Conservation (phyloP, 192 early-diverging fungal species). For the Podila verticillata region DNA sequence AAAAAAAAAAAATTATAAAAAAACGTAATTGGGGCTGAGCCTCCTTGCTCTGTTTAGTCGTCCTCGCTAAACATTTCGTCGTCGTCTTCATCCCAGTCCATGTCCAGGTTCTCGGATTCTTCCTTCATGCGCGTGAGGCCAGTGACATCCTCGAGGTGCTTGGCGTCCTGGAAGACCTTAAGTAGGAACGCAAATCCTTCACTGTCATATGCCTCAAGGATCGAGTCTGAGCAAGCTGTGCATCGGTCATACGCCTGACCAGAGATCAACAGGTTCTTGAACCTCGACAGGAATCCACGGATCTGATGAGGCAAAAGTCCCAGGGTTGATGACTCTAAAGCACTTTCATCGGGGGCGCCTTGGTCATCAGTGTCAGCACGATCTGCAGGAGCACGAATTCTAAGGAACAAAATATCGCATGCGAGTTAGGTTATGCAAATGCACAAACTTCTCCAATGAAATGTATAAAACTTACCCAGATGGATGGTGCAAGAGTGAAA, state of each 20-base stretch:
- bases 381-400: conserved; percentile 58
- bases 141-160: conserved; percentile 86
- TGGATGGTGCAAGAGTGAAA: conserved; percentile 87
- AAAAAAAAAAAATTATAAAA: too few species aligned
- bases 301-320: conserved; percentile 96
- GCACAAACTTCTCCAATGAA: not conserved
- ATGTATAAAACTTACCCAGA: conserved; percentile 61
- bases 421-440: too few species aligned
- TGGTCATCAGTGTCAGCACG: conserved; percentile 55
- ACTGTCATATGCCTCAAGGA: conserved; percentile 69
- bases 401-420: not conserved
- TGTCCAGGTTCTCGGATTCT: conserved; percentile 81
- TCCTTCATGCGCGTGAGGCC: conserved; percentile 84
- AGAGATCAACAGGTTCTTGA: conserved; percentile 83
- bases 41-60: too few species aligned
- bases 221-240: conserved; percentile 86
- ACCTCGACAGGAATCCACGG: conserved; percentile 88
- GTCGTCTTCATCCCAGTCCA: conserved; percentile 81
- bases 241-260: conserved; percentile 90
- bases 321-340: conserved; percentile 37
- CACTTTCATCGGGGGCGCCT: not conserved
- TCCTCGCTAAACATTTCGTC: conserved; percentile 34
- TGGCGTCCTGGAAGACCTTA: conserved; percentile 76
- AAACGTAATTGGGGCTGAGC: too few species aligned
- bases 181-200: conserved; percentile 81